Conservation (phyloP, 176 grass and related monocot species). For the Bonia amplexicaulis region DNA sequence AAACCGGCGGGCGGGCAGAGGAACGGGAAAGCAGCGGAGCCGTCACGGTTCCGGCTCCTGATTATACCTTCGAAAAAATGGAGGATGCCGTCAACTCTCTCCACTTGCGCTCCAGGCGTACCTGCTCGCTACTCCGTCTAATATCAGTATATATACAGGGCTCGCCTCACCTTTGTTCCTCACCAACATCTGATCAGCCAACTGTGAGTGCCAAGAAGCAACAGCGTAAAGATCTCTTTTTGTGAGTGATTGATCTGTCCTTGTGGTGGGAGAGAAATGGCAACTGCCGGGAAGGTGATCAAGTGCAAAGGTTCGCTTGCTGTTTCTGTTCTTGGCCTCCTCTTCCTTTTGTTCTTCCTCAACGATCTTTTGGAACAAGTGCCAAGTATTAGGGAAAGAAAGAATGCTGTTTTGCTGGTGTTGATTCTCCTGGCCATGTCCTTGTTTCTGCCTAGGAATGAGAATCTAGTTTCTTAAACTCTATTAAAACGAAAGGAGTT, state of each 20-base stretch:
- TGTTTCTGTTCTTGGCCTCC: not conserved
- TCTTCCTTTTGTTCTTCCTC: not conserved
- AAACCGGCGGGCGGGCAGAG: not conserved
- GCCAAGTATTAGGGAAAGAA: no score
- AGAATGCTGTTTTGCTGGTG: no score
- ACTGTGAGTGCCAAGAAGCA: not conserved
- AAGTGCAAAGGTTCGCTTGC: conserved; percentile 59
- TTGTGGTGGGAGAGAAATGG: conserved; percentile 32
- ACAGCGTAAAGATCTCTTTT: not conserved
- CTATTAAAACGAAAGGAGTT: no score
- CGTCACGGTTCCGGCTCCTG: not conserved
- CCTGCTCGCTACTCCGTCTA: not conserved
- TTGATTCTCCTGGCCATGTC: no score
- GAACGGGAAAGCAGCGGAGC: not conserved
- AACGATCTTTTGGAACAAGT: no score
- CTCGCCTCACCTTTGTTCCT: not conserved
- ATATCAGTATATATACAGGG: not conserved
- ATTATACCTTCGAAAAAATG: no score
- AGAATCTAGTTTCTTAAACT: no score
- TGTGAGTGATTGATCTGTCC: not conserved
- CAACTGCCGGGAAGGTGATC: conserved; percentile 74
- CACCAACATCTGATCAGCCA: not conserved
- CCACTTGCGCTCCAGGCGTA: conserved; percentile 4
- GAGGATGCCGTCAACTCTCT: not conserved
- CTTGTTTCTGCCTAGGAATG: no score